Base-by-base conservation (phyloP, 2,329 filamentous ascomycete genomes). In the Botryotinia calthae region DNA sequence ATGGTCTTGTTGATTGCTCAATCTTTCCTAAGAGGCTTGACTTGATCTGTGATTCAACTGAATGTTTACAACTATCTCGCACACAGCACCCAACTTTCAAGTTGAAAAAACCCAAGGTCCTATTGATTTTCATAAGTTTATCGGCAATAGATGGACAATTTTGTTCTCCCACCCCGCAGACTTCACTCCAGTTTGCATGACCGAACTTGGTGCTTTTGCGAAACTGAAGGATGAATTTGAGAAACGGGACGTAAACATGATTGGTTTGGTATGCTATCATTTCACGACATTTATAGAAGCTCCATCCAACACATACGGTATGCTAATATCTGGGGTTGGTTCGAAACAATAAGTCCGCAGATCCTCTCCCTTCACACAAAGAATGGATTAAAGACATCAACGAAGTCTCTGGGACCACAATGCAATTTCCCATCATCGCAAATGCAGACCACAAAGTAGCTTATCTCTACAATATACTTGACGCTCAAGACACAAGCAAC, bases 151-250 rank as follows among this genome's bases (percentile, higher is more conserved):
- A 81, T 94, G 92, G 92, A 88, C 90, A 72, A 87, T 95, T 76
- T 86, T 95, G 78, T 94, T 95, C 86, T 93, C 90, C 25, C 92
- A 94, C 84, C 92, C 92, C 2, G 91, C 90, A 83, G 94, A 97
- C 84, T 97, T 92, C 87, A 97, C 94, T 0, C 94, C 94, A 73
- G 94, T 97, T 70, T 97, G 94, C 87, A 97, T 94, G 74, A 97
- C 94, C 64, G 94, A 97, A 85, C 90, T 97, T 75, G 94, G 94
- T 74, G 94, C 75, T 9, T 76, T 76, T 64, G 92, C 94, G 77
- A 95, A 94, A 84, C 86, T 97, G 75, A 90, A 93, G 85, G 88
- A 89, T 80, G 93, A 97, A 83, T 97, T 76, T n/a, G 87, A 89
- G 79, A 92, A 91, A 85, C 89, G 93, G 75, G 89, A 89, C 75